Evolutionary conservation across 371 early-diverging fungal genomes (phyloP).

Genomic region (Mortierella sp.): DNA sequence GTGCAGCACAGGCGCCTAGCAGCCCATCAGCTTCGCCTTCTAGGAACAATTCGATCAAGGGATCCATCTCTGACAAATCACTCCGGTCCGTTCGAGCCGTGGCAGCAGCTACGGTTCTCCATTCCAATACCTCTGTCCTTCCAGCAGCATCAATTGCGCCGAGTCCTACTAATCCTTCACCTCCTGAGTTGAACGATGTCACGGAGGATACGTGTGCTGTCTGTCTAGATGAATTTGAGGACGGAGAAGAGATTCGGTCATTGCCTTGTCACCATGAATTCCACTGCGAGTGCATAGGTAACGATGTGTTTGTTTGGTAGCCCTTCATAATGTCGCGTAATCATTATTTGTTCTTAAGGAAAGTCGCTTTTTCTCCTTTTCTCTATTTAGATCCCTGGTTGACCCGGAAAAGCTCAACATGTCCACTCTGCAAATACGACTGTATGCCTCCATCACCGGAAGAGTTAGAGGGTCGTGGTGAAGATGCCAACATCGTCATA

Average conservation of each 20-base stretch:
- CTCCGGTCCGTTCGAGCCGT: conserved; percentile 31
- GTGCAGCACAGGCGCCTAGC: background rate
- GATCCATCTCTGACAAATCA: conserved; percentile 28
- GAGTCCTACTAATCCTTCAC: background rate
- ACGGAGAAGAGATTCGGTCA: conserved; percentile 69
- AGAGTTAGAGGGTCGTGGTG: background rate
- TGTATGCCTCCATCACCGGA: conserved; percentile 31
- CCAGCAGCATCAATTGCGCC: background rate
- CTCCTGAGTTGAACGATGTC: conserved; percentile 10
- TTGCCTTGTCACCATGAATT: conserved; percentile 86
- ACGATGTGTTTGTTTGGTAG: too few species aligned
- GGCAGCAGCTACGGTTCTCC: conserved; percentile 15
- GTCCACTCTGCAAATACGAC: conserved; percentile 68
- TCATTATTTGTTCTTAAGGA: too few species aligned
- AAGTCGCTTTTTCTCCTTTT: background rate
- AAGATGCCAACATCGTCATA: background rate
- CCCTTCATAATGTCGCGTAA: too few species aligned
- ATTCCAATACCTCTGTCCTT: background rate
- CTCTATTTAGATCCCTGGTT: conserved; percentile 65
- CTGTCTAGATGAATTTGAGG: conserved; percentile 75
- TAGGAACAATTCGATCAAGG: conserved; percentile 14
- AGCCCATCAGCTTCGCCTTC: background rate
- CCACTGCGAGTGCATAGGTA: conserved; percentile 89
- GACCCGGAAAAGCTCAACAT: conserved; percentile 61
- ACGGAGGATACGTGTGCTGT: conserved; percentile 72